Conservation (phyloP, 2,329 filamentous ascomycete genomes). For the Nemania sp. region DNA sequence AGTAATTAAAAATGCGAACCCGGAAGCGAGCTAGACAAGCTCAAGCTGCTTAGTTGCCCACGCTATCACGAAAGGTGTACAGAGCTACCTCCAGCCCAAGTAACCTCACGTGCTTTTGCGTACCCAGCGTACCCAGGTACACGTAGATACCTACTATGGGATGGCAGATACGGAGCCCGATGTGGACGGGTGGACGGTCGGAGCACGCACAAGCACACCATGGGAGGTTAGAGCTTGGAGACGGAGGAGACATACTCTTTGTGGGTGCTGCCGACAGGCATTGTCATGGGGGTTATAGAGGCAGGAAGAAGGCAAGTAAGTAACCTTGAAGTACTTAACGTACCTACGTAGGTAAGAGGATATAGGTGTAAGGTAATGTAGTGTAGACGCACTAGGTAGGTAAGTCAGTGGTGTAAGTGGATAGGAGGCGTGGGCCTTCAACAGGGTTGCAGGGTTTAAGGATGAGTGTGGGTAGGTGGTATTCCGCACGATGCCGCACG, state of each 20-base stretch:
- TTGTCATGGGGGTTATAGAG: neutral
- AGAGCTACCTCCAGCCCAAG: neutral
- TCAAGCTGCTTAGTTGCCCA: neutral
- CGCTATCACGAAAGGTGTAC: neutral
- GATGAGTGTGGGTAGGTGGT: neutral
- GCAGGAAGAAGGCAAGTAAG: neutral
- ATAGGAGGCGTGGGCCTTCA: neutral
- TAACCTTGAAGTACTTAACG: too few species aligned
- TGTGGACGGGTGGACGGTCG: conserved; percentile 6
- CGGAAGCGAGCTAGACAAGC: conserved; percentile 21
- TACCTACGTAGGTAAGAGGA: neutral
- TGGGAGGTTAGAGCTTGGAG: conserved; percentile 6
- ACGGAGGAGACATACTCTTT: conserved; percentile 8
- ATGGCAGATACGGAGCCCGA: neutral
- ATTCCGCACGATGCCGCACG: conserved; percentile 31
- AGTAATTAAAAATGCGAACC: conserved; percentile 26
- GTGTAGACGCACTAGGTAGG: neutral
- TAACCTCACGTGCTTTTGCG: neutral
- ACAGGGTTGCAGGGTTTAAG: neutral
- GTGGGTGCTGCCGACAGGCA: conserved; percentile 7
- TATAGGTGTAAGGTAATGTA: neutral
- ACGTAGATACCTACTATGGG: neutral
- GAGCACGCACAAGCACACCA: neutral
- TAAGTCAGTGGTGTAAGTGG: too few species aligned
- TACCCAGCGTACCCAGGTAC: neutral